Evolutionary conservation across 306 rosid genomes (phyloP).

Genomic region (Adenanthera pavonina): DNA sequence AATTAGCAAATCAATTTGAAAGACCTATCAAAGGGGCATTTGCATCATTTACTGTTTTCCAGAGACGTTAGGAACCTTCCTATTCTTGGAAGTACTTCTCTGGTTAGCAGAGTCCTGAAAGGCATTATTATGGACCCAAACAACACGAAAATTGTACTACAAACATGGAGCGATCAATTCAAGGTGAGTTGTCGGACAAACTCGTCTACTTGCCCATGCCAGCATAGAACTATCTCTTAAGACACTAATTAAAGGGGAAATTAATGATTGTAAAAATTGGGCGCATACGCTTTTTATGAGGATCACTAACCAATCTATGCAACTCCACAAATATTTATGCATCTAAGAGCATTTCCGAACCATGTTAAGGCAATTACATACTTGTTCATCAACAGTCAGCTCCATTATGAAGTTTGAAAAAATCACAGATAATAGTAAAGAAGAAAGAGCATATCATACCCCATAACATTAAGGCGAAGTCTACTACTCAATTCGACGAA

Average conservation of each 20-base stretch:
- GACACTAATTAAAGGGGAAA: background rate
- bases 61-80: background rate
- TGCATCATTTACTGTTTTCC: background rate
- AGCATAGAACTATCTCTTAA: background rate
- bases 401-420: background rate
- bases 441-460: conserved; percentile 17
- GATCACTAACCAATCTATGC: background rate
- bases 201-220: background rate
- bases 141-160: background rate
- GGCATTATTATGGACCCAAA: background rate
- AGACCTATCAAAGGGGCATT: background rate
- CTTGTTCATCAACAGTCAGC: background rate
- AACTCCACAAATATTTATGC: background rate
- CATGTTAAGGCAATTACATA: background rate
- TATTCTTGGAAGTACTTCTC: background rate
- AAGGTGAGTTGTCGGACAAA: background rate
- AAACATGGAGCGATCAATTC: background rate
- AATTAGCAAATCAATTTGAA: background rate
- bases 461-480: conserved; percentile 30
- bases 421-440: background rate
- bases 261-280: background rate
- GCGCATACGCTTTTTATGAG: background rate
- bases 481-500: conserved; percentile 19
- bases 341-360: background rate
- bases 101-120: background rate